Evolutionary conservation across 257 asterid species (phyloP).

Genomic region (Haberlea rhodopensis): DNA sequence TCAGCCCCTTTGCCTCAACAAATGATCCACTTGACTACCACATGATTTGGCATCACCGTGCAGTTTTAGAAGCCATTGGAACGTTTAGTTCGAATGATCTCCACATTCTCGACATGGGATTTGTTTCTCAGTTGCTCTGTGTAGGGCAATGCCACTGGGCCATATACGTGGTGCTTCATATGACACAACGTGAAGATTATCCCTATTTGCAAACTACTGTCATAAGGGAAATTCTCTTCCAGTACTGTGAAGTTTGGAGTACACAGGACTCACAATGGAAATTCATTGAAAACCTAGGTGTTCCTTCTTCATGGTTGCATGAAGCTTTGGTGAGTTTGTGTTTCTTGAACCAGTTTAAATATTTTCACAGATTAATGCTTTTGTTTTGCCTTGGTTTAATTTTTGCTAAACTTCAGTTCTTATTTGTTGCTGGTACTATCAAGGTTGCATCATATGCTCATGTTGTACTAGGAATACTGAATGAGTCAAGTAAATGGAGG

Average conservation of each 20-base stretch:
- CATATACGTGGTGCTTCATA: slow-evolving; percentile 89
- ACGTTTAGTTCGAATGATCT: slow-evolving; percentile 84
- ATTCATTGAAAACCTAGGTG: slow-evolving; percentile 80
- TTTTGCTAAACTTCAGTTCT: slow-evolving; percentile 10
- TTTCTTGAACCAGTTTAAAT: slow-evolving; percentile 19
- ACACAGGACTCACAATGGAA: slow-evolving; percentile 57
- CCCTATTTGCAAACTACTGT: slow-evolving; percentile 72
- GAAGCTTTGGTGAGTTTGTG: slow-evolving; percentile 86
- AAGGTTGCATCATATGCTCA: slow-evolving; percentile 8
- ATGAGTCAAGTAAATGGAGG: slow-evolving; percentile 18
- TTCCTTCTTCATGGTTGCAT: slow-evolving; percentile 91
- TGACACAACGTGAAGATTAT: slow-evolving; percentile 83
- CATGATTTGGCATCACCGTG: slow-evolving; percentile 99
- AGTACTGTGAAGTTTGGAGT: slow-evolving; percentile 92
- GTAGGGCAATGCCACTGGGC: slow-evolving; percentile 98
- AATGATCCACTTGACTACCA: slow-evolving; percentile 96
- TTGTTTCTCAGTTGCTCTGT: slow-evolving; percentile 85
- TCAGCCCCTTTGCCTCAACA: slow-evolving; percentile 91
- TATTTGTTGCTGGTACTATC: slow-evolving; percentile 17
- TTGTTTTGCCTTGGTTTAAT: slow-evolving; percentile 13
- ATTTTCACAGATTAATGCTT: slow-evolving; percentile 16
- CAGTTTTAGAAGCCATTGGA: slow-evolving; percentile 90
- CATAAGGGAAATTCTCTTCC: slow-evolving; percentile 87
- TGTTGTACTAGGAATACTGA: background rate
- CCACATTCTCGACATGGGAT: slow-evolving; percentile 88